phyloP scores from a whole-genome alignment of 2,329 filamentous ascomycete genomes.

The Incumbomyces lentus region DNA sequence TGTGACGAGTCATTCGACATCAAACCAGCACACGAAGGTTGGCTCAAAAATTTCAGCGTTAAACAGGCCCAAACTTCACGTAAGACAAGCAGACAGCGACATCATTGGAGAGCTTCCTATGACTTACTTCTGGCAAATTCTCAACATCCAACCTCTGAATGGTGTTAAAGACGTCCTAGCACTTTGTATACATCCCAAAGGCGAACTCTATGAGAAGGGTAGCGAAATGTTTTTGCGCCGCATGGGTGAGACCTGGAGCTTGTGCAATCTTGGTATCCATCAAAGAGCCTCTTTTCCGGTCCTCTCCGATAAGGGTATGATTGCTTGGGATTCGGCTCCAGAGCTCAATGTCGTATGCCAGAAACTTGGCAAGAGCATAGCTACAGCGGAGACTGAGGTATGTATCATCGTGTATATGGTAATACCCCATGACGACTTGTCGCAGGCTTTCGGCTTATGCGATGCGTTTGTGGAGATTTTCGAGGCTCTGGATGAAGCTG shows the following conservation, averaged over 20 bases:
- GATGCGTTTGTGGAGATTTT: slow-evolving; percentile 48
- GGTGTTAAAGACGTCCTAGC: slow-evolving; percentile 48
- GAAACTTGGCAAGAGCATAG: slow-evolving; percentile 29
- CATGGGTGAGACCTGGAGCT: slow-evolving; percentile 45
- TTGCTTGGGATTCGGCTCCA: slow-evolving; percentile 25
- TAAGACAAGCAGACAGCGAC: slow-evolving; percentile 42
- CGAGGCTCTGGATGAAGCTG: slow-evolving; percentile 37
- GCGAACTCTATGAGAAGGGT: slow-evolving; percentile 34
- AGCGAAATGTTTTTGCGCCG: slow-evolving; percentile 44
- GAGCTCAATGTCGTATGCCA: slow-evolving; percentile 23
- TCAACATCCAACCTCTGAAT: slow-evolving; percentile 47
- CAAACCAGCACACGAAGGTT: slow-evolving; percentile 22
- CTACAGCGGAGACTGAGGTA: slow-evolving; percentile 25
- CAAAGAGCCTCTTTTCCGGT: slow-evolving; percentile 32
- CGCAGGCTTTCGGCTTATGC: slow-evolving; percentile 38
- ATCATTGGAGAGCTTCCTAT: slow-evolving; percentile 48
- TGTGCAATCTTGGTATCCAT: slow-evolving; percentile 47
- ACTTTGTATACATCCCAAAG: slow-evolving; percentile 46
- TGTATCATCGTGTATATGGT: slow-evolving; percentile 50
- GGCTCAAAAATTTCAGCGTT: slow-evolving; percentile 24
- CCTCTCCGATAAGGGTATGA: slow-evolving; percentile 29
- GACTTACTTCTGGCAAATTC: slow-evolving; percentile 51
- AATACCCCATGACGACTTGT: slow-evolving; percentile 38
- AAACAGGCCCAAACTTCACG: slow-evolving; percentile 38
- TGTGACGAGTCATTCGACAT: slow-evolving; percentile 8